These are phyloP conservation scores for Anisodus tanguticus DNA, from an alignment of 257 asterid species.

Conservation along the genomic window DNA sequence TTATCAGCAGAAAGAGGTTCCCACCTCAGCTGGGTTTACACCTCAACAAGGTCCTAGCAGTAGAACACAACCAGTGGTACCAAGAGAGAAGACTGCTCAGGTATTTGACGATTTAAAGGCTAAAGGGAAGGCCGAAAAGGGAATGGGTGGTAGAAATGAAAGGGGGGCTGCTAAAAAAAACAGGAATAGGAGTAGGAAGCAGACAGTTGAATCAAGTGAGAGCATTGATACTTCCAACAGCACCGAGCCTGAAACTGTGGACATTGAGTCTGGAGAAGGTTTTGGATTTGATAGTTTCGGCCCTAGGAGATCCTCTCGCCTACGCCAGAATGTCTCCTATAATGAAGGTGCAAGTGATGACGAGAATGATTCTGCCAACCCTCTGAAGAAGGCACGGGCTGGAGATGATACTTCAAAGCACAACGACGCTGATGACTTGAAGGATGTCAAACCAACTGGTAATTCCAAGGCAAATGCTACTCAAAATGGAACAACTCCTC, in stretches of 20 bases:
- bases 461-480: conserved; percentile 36
- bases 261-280: conserved; percentile 36
- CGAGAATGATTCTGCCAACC: conserved; percentile 41
- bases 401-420: conserved; percentile 35
- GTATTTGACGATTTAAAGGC: conserved; percentile 40
- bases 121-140: conserved; percentile 29
- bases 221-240: conserved; percentile 58
- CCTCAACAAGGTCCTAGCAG: conserved; percentile 38
- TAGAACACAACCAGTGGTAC: conserved; percentile 39
- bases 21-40: conserved; percentile 39
- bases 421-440: conserved; percentile 35
- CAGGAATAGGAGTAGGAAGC: conserved; percentile 58
- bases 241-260: conserved; percentile 48
- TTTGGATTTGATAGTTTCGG: conserved; percentile 42
- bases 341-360: conserved; percentile 58
- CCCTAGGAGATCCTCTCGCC: conserved; percentile 67
- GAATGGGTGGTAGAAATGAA: conserved; percentile 31
- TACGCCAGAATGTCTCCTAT: conserved; percentile 61
- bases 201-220: conserved; percentile 55
- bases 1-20: conserved; percentile 39
- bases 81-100: conserved; percentile 36
- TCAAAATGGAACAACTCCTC: conserved; percentile 37
- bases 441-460: conserved; percentile 34
- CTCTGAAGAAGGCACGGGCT: conserved; percentile 45
- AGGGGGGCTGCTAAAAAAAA: conserved; percentile 36